A percentile compares a stretch with the other conserved stretches of the same genome.
These are phyloP conservation scores for Aurinia saxatilis DNA, from an alignment of 345 rosid genomes.

Conservation along the genomic window DNA sequence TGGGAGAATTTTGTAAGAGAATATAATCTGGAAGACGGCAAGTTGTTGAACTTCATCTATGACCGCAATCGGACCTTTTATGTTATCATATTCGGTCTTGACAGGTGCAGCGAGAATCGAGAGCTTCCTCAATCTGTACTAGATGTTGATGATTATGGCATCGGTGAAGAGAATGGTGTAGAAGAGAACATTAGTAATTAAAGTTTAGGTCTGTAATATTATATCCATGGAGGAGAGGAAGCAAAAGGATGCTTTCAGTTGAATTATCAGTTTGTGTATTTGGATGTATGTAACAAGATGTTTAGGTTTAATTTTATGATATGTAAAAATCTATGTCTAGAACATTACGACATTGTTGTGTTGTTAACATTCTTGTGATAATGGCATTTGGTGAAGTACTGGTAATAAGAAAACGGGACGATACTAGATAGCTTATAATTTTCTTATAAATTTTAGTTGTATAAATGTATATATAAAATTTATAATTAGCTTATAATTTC, in stretches of 20 bases:
- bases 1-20: constrained; percentile 16
- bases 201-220: background rate
- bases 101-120: background rate
- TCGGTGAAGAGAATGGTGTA: background rate
- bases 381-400: background rate
- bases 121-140: constrained; percentile 1
- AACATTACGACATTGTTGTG: background rate
- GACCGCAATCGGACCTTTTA: background rate
- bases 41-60: constrained; percentile 16
- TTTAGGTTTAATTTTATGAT: background rate
- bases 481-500: too few species aligned
- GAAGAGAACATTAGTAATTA: background rate
- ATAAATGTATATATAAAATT: too few species aligned
- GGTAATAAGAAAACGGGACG: background rate
- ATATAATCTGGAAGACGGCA: constrained; percentile 18
- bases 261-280: background rate
- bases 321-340: background rate
- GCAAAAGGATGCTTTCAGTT: background rate
- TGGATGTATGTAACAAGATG: background rate
- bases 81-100: constrained; percentile 6
- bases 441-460: too few species aligned
- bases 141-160: constrained; percentile 10
- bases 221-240: background rate
- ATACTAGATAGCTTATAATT: too few species aligned
- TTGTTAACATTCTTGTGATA: background rate